Conservation (phyloP, 2,329 filamentous ascomycete genomes). For the Aspergillus sp. region DNA sequence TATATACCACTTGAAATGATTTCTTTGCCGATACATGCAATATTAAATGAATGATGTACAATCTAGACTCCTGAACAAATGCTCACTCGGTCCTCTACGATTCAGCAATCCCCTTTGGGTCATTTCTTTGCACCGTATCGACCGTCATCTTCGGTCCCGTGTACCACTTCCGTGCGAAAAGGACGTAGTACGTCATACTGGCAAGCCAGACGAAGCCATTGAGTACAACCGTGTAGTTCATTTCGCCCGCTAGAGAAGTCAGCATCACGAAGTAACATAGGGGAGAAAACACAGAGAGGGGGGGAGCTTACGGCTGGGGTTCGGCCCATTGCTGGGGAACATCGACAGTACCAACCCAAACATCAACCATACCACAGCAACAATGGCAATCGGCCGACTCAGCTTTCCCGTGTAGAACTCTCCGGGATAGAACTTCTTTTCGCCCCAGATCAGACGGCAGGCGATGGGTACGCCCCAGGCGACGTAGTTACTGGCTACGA, state of each 20-base stretch:
- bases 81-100: no score
- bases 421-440: slow-evolving; percentile 49
- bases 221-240: slow-evolving; percentile 59
- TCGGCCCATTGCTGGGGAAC: slow-evolving; percentile 51
- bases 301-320: slow-evolving; percentile 37
- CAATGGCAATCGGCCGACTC: slow-evolving; percentile 47
- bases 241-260: slow-evolving; percentile 33
- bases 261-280: slow-evolving; percentile 1
- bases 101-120: not conserved
- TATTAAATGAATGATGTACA: no score
- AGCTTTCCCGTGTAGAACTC: slow-evolving; percentile 51
- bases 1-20: not conserved
- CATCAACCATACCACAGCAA: slow-evolving; percentile 46
- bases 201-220: slow-evolving; percentile 53
- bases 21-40: not conserved
- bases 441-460: slow-evolving; percentile 51
- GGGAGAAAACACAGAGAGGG: not conserved
- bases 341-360: slow-evolving; percentile 52
- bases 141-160: slow-evolving; percentile 53
- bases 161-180: slow-evolving; percentile 54
- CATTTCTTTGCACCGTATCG: slow-evolving; percentile 14
- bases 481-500: slow-evolving; percentile 53
- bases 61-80: no score
- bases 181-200: slow-evolving; percentile 47
- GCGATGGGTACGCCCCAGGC: slow-evolving; percentile 54